phyloP scores from a whole-genome alignment of 305 asterid genomes.

The Ilex paraguariensis region DNA sequence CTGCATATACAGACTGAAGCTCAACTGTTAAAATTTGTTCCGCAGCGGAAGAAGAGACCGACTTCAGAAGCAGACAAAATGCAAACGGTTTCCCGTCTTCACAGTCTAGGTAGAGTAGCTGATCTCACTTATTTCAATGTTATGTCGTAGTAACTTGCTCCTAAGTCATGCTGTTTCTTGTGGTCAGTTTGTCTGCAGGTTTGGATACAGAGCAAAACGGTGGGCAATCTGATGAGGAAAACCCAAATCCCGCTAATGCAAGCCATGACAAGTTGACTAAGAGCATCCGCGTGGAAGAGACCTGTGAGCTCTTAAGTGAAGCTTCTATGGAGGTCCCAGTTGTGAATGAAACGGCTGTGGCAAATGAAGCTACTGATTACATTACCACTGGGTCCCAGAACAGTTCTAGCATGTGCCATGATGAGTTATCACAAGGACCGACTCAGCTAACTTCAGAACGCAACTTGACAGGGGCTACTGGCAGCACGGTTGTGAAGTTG shows the following conservation, averaged over 20 bases:
- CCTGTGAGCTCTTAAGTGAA: conserved; percentile 46
- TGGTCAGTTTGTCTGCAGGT: conserved; percentile 34
- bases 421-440: no score
- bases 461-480: no score
- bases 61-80: conserved; percentile 22
- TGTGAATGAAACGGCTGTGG: conserved; percentile 22
- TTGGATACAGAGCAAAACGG: conserved; percentile 21
- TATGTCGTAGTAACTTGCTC: neutral
- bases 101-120: conserved; percentile 44
- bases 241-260: conserved; percentile 9
- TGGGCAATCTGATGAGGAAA: conserved; percentile 19
- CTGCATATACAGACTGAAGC: conserved; percentile 22
- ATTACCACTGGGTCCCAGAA: no score
- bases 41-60: conserved; percentile 20
- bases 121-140: neutral
- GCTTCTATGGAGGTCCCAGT: conserved; percentile 55
- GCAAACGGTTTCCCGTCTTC: conserved; percentile 37
- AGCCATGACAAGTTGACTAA: conserved; percentile 14
- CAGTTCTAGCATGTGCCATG: no score
- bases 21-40: conserved; percentile 26
- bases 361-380: no score
- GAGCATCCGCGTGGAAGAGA: conserved; percentile 22
- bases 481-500: no score
- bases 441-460: no score
- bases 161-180: conserved; percentile 7